Evolutionary conservation across 495 filamentous ascomycete genomes (phyloP).

Genomic region (Jackrogersella minutella): DNA sequence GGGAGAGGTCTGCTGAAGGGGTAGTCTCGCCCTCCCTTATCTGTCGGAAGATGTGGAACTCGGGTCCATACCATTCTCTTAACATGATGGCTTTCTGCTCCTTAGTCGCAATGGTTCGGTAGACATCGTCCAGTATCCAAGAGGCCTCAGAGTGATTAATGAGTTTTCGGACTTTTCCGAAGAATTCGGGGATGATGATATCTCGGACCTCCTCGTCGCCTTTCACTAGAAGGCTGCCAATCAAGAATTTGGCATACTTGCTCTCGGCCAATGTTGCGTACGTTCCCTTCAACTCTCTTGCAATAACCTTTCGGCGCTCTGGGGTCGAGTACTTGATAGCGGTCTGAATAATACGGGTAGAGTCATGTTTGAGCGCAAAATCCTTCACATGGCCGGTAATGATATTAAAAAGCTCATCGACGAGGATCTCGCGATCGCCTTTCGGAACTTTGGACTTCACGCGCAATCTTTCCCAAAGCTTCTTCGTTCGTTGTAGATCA

Average conservation of each 20-base stretch:
- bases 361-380: constrained; percentile 98
- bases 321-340: constrained; percentile 93
- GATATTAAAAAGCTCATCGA: constrained; percentile 88
- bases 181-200: constrained; percentile 91
- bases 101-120: constrained; percentile 81
- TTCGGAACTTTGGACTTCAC: constrained; percentile 88
- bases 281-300: constrained; percentile 83
- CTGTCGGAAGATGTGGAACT: constrained; percentile 83
- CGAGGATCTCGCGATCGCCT: constrained; percentile 84
- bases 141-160: constrained; percentile 96
- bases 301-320: constrained; percentile 84
- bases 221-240: constrained; percentile 92
- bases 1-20: constrained; percentile 64
- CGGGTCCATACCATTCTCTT: constrained; percentile 95
- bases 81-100: constrained; percentile 84
- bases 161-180: constrained; percentile 86
- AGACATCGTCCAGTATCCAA: constrained; percentile 97
- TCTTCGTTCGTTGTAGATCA: constrained; percentile 86
- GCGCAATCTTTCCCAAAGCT: constrained; percentile 94
- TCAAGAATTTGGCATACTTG: constrained; percentile 94
- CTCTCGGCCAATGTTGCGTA: constrained; percentile 88
- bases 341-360: constrained; percentile 92
- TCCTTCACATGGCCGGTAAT: constrained; percentile 90
- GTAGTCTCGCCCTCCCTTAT: constrained; percentile 55
- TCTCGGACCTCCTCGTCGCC: constrained; percentile 85